Conservation (phyloP, 805 yeast species). For the Metahyphopichia silvanorum region DNA sequence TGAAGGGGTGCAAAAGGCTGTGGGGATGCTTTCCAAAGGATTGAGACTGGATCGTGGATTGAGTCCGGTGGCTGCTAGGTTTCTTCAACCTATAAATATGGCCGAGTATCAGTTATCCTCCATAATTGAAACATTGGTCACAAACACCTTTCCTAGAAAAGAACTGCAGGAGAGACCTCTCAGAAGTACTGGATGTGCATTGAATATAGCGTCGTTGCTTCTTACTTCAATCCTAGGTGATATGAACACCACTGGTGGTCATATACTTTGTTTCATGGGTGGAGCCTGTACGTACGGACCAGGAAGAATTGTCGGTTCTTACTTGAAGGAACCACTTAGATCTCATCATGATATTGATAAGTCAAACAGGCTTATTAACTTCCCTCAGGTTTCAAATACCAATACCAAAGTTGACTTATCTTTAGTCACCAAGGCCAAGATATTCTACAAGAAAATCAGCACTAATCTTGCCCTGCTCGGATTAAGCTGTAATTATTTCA, state of each 20-base stretch:
- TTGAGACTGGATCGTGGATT: slow-evolving; percentile 7
- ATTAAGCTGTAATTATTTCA: slow-evolving; percentile 53
- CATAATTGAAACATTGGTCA: slow-evolving; percentile 46
- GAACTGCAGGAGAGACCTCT: slow-evolving; percentile 43
- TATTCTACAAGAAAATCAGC: slow-evolving; percentile 51
- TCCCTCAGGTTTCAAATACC: slow-evolving; percentile 27
- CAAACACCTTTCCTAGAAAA: slow-evolving; percentile 48
- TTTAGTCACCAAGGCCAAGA: slow-evolving; percentile 34
- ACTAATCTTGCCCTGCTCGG: slow-evolving; percentile 47
- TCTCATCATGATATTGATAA: slow-evolving; percentile 61
- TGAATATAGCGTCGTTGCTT: slow-evolving; percentile 43
- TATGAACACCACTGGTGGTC: slow-evolving; percentile 48
- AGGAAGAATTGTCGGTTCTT: slow-evolving; percentile 55
- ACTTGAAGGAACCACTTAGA: slow-evolving; percentile 59
- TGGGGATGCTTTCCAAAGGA: slow-evolving; percentile 41
- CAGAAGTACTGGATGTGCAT: slow-evolving; percentile 60
- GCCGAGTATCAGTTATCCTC: slow-evolving; percentile 50
- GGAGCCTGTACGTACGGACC: slow-evolving; percentile 70
- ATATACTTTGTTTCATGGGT: slow-evolving; percentile 52
- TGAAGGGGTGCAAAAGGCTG: slow-evolving; percentile 42
- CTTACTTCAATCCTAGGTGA: slow-evolving; percentile 38
- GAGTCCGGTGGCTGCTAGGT: slow-evolving; percentile 19
- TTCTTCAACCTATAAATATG: slow-evolving; percentile 45
- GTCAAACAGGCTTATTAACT: slow-evolving; percentile 23
- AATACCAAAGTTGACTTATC: slow-evolving; percentile 27